A percentile compares a stretch with the other conserved stretches of the same genome.
Conservation (phyloP, 2,329 filamentous ascomycete species). For the Sarocladium kiliense region DNA sequence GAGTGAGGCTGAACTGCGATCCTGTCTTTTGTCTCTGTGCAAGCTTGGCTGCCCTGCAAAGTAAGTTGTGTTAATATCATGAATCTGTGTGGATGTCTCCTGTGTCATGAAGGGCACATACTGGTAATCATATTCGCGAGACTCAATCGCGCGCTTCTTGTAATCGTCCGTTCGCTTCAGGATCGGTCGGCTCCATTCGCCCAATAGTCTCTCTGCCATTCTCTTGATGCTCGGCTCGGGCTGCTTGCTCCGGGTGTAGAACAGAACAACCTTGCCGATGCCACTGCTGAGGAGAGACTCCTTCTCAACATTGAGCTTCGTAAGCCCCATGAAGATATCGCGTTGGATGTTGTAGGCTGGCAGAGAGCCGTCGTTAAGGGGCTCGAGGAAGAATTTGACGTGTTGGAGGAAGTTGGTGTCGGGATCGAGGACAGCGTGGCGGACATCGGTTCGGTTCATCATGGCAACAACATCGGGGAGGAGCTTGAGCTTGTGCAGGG, state of each 20-base stretch:
- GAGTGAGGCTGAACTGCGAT: slow-evolving; percentile 44
- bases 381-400: slow-evolving; percentile 95
- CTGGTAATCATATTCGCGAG: slow-evolving; percentile 59
- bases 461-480: slow-evolving; percentile 85
- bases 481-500: slow-evolving; percentile 88
- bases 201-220: slow-evolving; percentile 85
- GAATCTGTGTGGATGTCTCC: no score
- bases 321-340: slow-evolving; percentile 79
- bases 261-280: slow-evolving; percentile 92
- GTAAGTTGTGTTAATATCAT: not conserved
- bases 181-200: slow-evolving; percentile 93
- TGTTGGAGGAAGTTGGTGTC: slow-evolving; percentile 94
- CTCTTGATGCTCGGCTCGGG: slow-evolving; percentile 86
- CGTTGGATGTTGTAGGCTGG: slow-evolving; percentile 97
- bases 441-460: slow-evolving; percentile 83
- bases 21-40: slow-evolving; percentile 41
- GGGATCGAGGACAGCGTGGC: slow-evolving; percentile 80
- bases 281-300: slow-evolving; percentile 85
- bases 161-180: slow-evolving; percentile 92
- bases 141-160: slow-evolving; percentile 70
- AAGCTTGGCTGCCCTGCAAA: slow-evolving; percentile 45
- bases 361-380: slow-evolving; percentile 85
- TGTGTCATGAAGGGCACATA: no score
- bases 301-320: slow-evolving; percentile 81
- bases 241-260: slow-evolving; percentile 93